Evolutionary conservation across 1,139 yeast species (phyloP).

Genomic region (Pneumocystis sp.): DNA sequence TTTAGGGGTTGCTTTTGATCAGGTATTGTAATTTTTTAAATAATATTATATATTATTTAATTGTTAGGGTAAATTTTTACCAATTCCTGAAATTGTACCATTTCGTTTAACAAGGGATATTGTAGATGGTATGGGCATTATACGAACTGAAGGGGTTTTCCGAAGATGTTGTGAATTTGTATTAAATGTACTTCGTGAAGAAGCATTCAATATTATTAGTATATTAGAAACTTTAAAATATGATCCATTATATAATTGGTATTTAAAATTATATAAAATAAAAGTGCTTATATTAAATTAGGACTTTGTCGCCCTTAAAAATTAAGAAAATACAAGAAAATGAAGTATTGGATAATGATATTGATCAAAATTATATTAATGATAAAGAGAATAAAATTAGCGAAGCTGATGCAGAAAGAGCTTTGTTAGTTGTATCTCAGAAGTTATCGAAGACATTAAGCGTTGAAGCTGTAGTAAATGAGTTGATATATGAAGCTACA

Average conservation of each 20-base stretch:
- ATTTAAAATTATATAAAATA: constrained; percentile 24
- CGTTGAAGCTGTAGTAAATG: constrained; percentile 71
- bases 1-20: constrained; percentile 87
- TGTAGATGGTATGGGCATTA: constrained; percentile 81
- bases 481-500: constrained; percentile 63
- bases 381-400: constrained; percentile 19
- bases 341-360: constrained; percentile 16
- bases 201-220: constrained; percentile 57
- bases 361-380: constrained; percentile 1
- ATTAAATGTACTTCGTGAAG: constrained; percentile 48
- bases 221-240: constrained; percentile 74
- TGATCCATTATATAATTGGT: constrained; percentile 92
- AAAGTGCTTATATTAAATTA: constrained; percentile 7
- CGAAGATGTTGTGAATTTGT: constrained; percentile 60
- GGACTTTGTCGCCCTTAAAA: constrained; percentile 23
- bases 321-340: constrained; percentile 42
- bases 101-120: constrained; percentile 81
- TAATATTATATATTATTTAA: constrained; percentile 23
- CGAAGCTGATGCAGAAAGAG: constrained; percentile 67
- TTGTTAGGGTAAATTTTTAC: constrained; percentile 48
- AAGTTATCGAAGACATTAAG: constrained; percentile 64
- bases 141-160: constrained; percentile 68
- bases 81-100: constrained; percentile 88
- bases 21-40: constrained; percentile 9
- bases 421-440: constrained; percentile 54